Conservation (phyloP, 2,329 filamentous ascomycete genomes). For the Trichoderma breve region DNA sequence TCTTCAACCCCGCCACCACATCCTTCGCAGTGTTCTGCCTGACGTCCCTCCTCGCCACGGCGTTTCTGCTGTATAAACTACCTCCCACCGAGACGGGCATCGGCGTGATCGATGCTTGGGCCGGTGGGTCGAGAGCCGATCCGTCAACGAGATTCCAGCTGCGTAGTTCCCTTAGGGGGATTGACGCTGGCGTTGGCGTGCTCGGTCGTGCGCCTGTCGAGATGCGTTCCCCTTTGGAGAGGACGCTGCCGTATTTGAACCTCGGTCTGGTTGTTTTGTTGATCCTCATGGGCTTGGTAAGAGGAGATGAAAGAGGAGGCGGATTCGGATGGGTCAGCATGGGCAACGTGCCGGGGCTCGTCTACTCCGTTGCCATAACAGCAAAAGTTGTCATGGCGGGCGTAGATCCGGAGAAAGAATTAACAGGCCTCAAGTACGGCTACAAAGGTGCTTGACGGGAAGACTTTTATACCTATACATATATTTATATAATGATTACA, state of each 20-base stretch:
- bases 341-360: conserved; percentile 52
- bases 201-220: background rate
- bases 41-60: conserved; percentile 61
- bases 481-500: background rate
- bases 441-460: conserved; percentile 61
- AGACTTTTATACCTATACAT: background rate
- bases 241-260: conserved; percentile 61
- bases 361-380: conserved; percentile 60
- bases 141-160: background rate
- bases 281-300: conserved; percentile 43
- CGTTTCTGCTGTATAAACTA: conserved; percentile 58
- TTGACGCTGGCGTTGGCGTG: conserved; percentile 17
- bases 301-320: conserved; percentile 34
- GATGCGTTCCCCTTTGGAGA: conserved; percentile 49
- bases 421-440: conserved; percentile 61
- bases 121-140: background rate
- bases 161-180: conserved; percentile 9
- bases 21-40: conserved; percentile 56
- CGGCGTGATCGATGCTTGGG: conserved; percentile 46
- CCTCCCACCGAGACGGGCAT: conserved; percentile 57
- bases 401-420: conserved; percentile 65
- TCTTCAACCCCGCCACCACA: conserved; percentile 36
- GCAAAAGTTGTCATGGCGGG: conserved; percentile 65
- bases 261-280: conserved; percentile 54
- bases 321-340: conserved; percentile 43